Evolutionary conservation across 1,284 basidiomycete species (phyloP), one percentile per base, ranked within the genome.

Genomic region (Fomitiporia mediterranea): DNA sequence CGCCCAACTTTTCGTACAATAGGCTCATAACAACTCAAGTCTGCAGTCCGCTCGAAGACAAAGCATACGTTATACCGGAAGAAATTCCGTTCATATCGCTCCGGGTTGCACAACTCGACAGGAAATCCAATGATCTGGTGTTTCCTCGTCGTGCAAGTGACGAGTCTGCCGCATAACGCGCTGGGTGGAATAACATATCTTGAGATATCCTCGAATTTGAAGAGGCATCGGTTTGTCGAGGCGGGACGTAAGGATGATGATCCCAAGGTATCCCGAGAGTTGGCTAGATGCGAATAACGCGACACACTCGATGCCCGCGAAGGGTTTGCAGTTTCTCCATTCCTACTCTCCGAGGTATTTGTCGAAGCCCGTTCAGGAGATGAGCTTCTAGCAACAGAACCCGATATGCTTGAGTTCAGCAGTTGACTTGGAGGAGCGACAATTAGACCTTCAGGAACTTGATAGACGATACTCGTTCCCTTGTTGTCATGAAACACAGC

Each of bases 41-140:
- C 94, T 2, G 94, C 91, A 23, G 80, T 79, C 37, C 86, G 82
- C 49, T 96, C 91, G 68, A 99, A 99, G 4, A 98, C 96, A 69
- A 98, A 97, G 69, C 93, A 97, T 34, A 98, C 73, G 67, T 98
- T 99, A 75, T 94, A 99, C 65, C 91, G 82, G 70, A 98, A 97
- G 71, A 90, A 90, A 67, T 94, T 89, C 37, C 93, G 79, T 60
- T 84, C 78, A 66, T 97, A 97, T 60, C 82, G 66, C 67, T 62
- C 81, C 75, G 67, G 78, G 68, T 64, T 73, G 52, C 69, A 68
- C 48, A 97, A 76, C 60, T 89, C 81, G 48, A 91, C 85, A 2
- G 95, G 94, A 65, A 94, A 91, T 0, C 94, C 94, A 56, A 96
- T 86, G 58, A 98, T 83, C 53, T 91, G 84, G 68, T 91, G 86